Base-by-base conservation (phyloP, 441 rosid genomes). In the Aleurites moluccanus region DNA sequence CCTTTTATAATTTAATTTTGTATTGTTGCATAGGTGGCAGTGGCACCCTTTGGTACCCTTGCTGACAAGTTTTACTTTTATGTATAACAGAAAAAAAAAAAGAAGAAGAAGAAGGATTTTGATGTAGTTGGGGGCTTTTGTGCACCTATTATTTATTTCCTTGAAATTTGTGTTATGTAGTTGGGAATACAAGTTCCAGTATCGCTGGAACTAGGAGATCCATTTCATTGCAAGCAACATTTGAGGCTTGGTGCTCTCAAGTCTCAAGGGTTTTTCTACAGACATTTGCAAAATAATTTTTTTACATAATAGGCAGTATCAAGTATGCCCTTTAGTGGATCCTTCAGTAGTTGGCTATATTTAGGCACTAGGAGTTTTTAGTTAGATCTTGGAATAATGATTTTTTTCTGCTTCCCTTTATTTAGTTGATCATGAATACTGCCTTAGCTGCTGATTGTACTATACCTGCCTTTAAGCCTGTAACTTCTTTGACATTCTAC, bases 401-500 rank as follows among this genome's bases (percentile, higher is more conserved):
- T 21, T 33, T 8, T n/a, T 20, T 8, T 72, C 65, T 52, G 50
- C 40, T 64, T 64, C n/a, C 50, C 38, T 20, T 4, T 45, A 6
- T 27, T 0, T 60, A 21, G 56, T 64, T 35, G 63, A 73, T 64
- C 44, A 35, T 40, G 47, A 73, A 64, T 53, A 38, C 40, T 49
- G 33, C 75, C 16, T 21, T 28, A n/a, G n/a, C 10, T 73, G 52
- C 25, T 18, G 49, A 3, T 62, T 49, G 16, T 30, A n/a, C n/a
- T n/a, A 45, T 20, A 11, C 25, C 30, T 33, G 6, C 10, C 7
- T 49, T 59, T 47, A 10, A 27, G 15, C 67, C 60, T 45, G 61
- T 1, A 67, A 59, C 55, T 60, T 61, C 68, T 5, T 44, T 30
- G 78, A 67, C 63, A 33, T 67, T n/a, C 10, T 66, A 4, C 18